Conservation (phyloP, 176 grass and related monocot genomes). For the Dendrocalamus sinicus region DNA sequence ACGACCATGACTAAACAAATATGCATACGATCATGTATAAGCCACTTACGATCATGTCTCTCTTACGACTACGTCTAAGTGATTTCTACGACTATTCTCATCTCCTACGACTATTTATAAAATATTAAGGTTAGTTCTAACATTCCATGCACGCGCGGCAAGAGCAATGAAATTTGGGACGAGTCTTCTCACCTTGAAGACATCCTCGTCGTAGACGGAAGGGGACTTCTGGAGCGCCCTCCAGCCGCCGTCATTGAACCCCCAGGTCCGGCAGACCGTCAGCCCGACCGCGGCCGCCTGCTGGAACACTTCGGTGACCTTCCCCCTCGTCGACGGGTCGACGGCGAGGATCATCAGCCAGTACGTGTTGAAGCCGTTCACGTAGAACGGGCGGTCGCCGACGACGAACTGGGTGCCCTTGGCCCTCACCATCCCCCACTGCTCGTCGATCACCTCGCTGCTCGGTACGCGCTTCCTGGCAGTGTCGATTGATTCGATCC, state of each 20-base stretch:
- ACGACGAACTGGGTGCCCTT: slow-evolving; percentile 59
- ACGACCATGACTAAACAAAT: no score
- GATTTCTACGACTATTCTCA: no score
- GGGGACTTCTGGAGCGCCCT: slow-evolving; percentile 76
- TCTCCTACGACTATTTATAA: no score
- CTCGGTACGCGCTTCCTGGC: neutral
- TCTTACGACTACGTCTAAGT: no score
- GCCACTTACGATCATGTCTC: no score
- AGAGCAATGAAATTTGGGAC: neutral
- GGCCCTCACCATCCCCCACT: slow-evolving; percentile 61
- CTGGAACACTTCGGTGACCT: slow-evolving; percentile 68
- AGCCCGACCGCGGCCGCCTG: slow-evolving; percentile 59
- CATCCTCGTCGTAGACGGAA: slow-evolving; percentile 66
- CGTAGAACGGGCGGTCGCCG: slow-evolving; percentile 60
- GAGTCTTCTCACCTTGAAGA: slow-evolving; percentile 65
- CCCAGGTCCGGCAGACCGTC: slow-evolving; percentile 78
- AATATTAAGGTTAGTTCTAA: no score
- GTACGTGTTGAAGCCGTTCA: slow-evolving; percentile 81
- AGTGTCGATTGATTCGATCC: neutral
- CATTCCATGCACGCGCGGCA: no score
- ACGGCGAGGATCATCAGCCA: slow-evolving; percentile 79
- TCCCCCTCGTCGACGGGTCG: slow-evolving; percentile 60
- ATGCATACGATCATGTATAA: no score
- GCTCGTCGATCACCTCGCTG: slow-evolving; percentile 5
- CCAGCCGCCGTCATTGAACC: slow-evolving; percentile 75